Base-by-base conservation (phyloP, 1,139 yeast genomes). In the Spencermartinsiella ligniputridi region DNA sequence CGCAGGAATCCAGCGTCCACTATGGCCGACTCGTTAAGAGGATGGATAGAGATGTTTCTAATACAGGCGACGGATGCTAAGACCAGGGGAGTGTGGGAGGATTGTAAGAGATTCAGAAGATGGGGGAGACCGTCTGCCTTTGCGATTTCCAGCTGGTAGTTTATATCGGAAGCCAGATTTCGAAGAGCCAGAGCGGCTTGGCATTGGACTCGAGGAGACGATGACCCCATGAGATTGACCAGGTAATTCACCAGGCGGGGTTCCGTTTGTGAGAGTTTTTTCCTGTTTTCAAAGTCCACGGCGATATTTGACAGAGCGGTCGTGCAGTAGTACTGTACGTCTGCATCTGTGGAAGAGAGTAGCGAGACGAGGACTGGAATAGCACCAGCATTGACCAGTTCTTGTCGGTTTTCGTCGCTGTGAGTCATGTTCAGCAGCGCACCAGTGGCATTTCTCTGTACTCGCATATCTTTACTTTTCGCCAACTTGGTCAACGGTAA, bases 41-140 rank as follows among this genome's bases (percentile, higher is more conserved):
- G 97, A 63, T 94, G 97, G 54, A 92, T 92, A 11, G 97, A 88
- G 48, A 94, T 88, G 65, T 92, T 92, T 70, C 98, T 81, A 55
- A 92, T 88, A 70, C 99, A 92, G 1, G 99, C 99, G 44, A 92
- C 98, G 11, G 97, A 94, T 2, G 98, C 97, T 48, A 92, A 74
- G 11, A 90, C 89, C 52, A 94, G 74, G 18, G 97, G 96, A 60
- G 89, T 92, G 61, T 92, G 96, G 53, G 85, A 81, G 41, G 96
- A 84, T 56, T 90, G 92, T 56, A 92, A 75, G 46, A 94, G 75
- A 53, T 86, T 85, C 13, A 88, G 95, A 61, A 92, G 75, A 63
- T 89, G 94, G 40, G 97, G 95, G 58, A 92, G 76, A 0, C 98
- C 99, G 45, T 95, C 96, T 35, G 95, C 92, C 58, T 95, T 77